Conservation (phyloP, 2,329 filamentous ascomycete genomes). For the Colletotrichum acutatum region DNA sequence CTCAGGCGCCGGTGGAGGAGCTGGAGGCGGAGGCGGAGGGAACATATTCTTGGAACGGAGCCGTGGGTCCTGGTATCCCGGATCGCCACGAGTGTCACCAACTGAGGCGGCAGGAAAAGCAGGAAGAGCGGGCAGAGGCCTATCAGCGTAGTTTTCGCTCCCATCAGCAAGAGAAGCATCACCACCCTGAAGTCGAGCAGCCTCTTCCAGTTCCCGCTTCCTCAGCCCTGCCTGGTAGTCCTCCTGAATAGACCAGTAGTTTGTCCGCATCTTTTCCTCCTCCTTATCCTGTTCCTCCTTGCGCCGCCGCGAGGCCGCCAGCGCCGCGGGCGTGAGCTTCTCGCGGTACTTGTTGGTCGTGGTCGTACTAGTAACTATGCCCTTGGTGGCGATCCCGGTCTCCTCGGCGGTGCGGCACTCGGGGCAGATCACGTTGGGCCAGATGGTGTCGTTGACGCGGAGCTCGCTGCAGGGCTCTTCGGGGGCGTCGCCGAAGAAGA, state of each 20-base stretch:
- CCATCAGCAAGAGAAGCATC: not conserved
- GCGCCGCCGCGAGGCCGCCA: conserved; percentile 6
- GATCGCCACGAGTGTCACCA: not conserved
- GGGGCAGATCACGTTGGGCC: not conserved
- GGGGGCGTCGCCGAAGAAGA: conserved; percentile 25
- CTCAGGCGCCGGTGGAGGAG: not conserved
- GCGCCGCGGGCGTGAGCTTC: not conserved
- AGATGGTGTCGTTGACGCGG: not conserved
- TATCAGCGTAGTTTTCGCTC: not conserved
- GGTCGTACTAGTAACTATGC: not conserved
- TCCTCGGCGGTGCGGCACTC: conserved; percentile 19
- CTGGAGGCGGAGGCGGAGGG: too few relatives aligned
- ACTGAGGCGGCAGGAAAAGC: not conserved
- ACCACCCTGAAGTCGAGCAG: not conserved
- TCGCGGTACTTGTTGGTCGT: conserved; percentile 7
- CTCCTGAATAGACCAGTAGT: not conserved
- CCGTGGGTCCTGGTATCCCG: conserved; percentile 11
- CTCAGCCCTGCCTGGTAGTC: not conserved
- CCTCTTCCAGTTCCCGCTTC: not conserved
- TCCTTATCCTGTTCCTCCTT: conserved; percentile 4
- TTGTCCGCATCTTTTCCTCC: not conserved
- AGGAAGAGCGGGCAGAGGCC: conserved; percentile 7
- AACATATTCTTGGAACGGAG: not conserved
- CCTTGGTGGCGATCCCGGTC: conserved; percentile 1
- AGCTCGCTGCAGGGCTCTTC: conserved; percentile 16